phyloP scores from a whole-genome alignment of 306 rosid species.

The Prunus mira region DNA sequence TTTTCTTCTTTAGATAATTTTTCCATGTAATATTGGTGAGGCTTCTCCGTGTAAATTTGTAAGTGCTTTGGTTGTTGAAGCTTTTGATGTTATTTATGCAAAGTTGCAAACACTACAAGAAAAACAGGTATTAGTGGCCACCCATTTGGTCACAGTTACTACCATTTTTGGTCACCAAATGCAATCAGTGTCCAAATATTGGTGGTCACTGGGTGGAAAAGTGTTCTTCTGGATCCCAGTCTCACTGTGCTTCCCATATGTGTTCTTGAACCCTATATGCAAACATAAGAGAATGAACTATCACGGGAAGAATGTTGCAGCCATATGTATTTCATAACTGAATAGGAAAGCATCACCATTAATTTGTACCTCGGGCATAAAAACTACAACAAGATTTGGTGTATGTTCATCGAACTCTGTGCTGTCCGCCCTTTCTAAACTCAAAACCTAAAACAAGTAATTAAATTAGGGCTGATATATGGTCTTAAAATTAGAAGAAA shows the following conservation, averaged over 20 bases:
- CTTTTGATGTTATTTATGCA: no score
- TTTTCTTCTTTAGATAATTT: no score
- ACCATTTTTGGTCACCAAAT: no score
- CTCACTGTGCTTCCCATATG: conserved; percentile 99
- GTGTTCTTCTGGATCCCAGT: conserved; percentile 90
- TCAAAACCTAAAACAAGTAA: conserved; percentile 64
- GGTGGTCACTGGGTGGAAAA: no score
- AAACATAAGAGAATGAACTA: background rate
- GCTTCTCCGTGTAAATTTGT: no score
- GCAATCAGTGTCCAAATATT: no score
- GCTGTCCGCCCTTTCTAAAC: conserved; percentile 87
- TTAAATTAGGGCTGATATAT: conserved; percentile 7
- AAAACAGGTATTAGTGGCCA: no score
- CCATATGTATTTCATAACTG: background rate
- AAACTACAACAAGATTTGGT: conserved; percentile 84
- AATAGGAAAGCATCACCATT: background rate
- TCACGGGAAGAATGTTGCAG: background rate
- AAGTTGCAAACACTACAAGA: no score
- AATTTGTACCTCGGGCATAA: conserved; percentile 93
- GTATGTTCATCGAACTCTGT: conserved; percentile 73
- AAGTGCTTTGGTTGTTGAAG: no score
- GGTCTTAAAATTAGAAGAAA: conserved; percentile 21
- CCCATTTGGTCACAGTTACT: no score
- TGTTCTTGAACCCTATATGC: conserved; percentile 77
- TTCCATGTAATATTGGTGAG: no score